These are phyloP conservation scores for Rhododendron molle DNA, from an alignment of 148 eudicot genomes.

Conservation along the genomic window DNA sequence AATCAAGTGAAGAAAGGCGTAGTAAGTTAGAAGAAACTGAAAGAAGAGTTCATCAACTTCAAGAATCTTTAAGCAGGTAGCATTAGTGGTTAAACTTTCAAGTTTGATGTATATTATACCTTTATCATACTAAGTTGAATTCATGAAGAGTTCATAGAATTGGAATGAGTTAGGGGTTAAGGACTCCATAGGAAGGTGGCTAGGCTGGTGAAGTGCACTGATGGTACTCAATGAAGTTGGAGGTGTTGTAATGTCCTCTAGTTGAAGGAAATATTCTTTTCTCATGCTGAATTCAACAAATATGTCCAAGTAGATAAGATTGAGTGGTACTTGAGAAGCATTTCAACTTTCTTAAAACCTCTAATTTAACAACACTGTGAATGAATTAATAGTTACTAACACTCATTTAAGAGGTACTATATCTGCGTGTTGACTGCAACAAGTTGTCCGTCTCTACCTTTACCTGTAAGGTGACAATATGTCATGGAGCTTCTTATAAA, in stretches of 20 bases:
- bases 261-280: background rate
- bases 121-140: background rate
- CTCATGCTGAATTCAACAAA: background rate
- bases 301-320: background rate
- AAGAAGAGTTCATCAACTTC: constrained; percentile 82
- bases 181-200: background rate
- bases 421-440: background rate
- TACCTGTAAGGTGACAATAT: background rate
- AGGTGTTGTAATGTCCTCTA: background rate
- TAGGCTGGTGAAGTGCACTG: background rate
- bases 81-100: constrained; percentile 5
- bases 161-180: background rate
- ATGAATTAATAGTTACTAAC: background rate
- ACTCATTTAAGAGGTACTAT: background rate
- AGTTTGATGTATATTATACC: background rate
- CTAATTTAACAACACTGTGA: background rate
- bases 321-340: background rate
- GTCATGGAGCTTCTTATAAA: background rate
- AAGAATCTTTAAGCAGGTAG: constrained; percentile 85
- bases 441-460: background rate
- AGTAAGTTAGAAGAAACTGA: constrained; percentile 88
- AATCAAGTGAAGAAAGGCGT: constrained; percentile 66
- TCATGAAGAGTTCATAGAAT: background rate
- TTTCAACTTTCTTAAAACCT: background rate
- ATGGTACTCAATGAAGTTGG: background rate